A percentile compares a stretch with the other conserved stretches of the same genome.
These are phyloP conservation scores for Eucalyptus virginea DNA, from an alignment of 345 rosid genomes.

Conservation along the genomic window DNA sequence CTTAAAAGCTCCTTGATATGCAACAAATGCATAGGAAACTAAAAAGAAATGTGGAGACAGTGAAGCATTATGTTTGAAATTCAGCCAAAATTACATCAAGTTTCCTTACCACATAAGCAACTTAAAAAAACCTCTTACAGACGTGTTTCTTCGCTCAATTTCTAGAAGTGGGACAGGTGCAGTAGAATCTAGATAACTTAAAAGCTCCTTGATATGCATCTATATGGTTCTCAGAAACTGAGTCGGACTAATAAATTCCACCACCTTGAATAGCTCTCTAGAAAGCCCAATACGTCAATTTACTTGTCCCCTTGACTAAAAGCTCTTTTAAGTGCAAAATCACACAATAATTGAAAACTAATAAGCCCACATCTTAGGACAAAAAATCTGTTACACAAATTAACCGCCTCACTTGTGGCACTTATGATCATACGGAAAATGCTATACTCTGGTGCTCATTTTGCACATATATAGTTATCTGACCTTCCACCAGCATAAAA, in stretches of 20 bases:
- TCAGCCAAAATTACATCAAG: not conserved
- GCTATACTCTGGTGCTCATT: not conserved
- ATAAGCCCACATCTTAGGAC: not conserved
- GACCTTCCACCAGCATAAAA: not conserved
- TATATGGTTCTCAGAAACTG: not conserved
- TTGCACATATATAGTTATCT: not conserved
- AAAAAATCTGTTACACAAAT: not conserved
- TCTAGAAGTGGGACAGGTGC: not conserved
- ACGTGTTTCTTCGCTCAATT: not conserved
- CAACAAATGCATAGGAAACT: not conserved
- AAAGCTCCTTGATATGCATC: not conserved
- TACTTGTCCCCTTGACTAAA: not conserved
- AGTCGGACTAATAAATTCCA: not conserved
- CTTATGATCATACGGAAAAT: not conserved
- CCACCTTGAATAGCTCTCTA: not conserved
- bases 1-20: not conserved
- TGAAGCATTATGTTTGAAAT: not conserved
- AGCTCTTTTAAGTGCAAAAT: not conserved
- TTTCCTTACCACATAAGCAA: not conserved
- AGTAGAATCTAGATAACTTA: not conserved
- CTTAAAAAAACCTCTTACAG: not conserved
- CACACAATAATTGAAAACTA: not conserved
- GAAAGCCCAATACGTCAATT: not conserved
- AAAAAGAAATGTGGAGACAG: not conserved
- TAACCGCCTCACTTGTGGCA: not conserved